Base-by-base conservation (phyloP, 2,329 filamentous ascomycete genomes). In the Coniella vitis region DNA sequence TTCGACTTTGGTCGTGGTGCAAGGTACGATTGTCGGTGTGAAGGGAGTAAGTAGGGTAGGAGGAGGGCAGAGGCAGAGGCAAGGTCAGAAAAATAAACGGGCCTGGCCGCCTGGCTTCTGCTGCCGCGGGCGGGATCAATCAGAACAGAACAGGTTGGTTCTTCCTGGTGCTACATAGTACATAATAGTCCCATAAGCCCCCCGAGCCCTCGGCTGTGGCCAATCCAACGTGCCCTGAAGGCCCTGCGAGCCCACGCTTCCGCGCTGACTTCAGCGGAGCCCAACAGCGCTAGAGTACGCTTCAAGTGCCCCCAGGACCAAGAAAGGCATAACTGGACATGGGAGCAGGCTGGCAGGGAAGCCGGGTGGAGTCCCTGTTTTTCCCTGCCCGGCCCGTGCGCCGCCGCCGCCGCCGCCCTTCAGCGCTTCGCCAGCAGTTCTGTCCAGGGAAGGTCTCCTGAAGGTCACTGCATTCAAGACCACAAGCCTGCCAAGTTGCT, bases 21-120 rank as follows among this genome's bases (percentile, higher is more conserved):
- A 45, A 42, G 40, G 37, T 42, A 46, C 42, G 47, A 47, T 49
- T 49, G 51, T 53, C 51, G 45, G 52, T 54, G 52, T 52, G 52
- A 54, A 54, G 49, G 52, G 52, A 53, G 51, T 22, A 49, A 31
- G 46, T 46, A 38, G 29, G 25, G 45, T 35, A 32, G 47, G 36
- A 45, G 44, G 49, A 48, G 46, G 45, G 47, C 20, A 36, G 35
- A 48, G 40, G 39, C 35, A 45, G 34, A 47, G 44, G 47, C 42
- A 42, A 36, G 39, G 39, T 42, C 25, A 52, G 48, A 49, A 53
- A 49, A 50, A 53, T 47, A 53, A 53, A 48, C 47, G 51, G 51
- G 51, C 51, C 51, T 34, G 37, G 38, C 16, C 45, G 44, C 36
- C 21, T 20, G 38, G 32, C n/a, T 13, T 7, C 14, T 38, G 36